Conservation (phyloP, 345 rosid species). For the Anacardium occidentale region DNA sequence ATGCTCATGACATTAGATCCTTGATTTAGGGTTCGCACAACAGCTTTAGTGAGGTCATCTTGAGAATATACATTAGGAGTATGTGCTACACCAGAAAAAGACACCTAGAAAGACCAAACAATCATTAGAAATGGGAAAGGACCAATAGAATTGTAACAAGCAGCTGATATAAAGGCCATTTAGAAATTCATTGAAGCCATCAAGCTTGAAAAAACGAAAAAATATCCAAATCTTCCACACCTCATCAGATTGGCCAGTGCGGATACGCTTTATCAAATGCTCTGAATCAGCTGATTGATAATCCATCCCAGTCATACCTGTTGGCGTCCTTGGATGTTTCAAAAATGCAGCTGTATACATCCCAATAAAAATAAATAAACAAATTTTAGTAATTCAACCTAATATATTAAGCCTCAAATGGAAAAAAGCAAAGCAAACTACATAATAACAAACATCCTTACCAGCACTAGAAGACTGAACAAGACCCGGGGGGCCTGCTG, state of each 20-base stretch:
- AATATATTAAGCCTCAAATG: conserved; percentile 4
- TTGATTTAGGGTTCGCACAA: conserved; percentile 35
- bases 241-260: conserved; percentile 68
- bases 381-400: background rate
- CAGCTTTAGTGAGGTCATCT: conserved; percentile 37
- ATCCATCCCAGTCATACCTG: conserved; percentile 54
- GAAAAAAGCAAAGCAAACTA: background rate
- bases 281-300: conserved; percentile 75
- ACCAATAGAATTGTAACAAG: background rate
- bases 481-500: conserved; percentile 43
- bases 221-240: conserved; percentile 24
- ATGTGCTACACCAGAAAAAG: conserved; percentile 46
- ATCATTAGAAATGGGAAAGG: background rate
- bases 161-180: background rate
- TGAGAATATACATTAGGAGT: background rate
- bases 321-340: conserved; percentile 64
- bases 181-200: background rate
- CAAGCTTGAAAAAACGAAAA: background rate
- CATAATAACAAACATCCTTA: conserved; percentile 13
- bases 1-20: conserved; percentile 54
- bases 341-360: conserved; percentile 52
- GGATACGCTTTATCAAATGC: conserved; percentile 64
- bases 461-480: conserved; percentile 50
- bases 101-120: conserved; percentile 32
- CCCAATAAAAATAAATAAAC: background rate